Percentiles rank a stretch among this genome's conserved stretches.
These are phyloP conservation scores for Amphicarpaea edgeworthii DNA, from an alignment of 306 rosid genomes.

Conservation along the genomic window DNA sequence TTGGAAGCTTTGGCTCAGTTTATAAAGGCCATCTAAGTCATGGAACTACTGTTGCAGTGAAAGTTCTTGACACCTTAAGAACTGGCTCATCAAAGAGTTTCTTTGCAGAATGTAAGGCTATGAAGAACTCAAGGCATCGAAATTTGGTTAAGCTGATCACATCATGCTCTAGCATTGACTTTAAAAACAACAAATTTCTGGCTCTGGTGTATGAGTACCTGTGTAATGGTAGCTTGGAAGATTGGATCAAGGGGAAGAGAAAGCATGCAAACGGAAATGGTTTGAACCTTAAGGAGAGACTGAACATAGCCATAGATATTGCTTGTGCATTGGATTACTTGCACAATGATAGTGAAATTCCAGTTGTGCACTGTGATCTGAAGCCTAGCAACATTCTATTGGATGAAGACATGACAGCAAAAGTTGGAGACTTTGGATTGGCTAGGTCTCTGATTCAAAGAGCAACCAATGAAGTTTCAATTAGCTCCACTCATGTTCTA, in stretches of 20 bases:
- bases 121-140: conserved; percentile 68
- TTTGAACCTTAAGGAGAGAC: conserved; percentile 65
- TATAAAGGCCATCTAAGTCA: conserved; percentile 63
- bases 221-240: conserved; percentile 74
- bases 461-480: conserved; percentile 44
- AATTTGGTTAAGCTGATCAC: conserved; percentile 78
- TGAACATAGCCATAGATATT: conserved; percentile 68
- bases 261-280: conserved; percentile 54
- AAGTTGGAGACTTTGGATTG: conserved; percentile 83
- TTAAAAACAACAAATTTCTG: conserved; percentile 63
- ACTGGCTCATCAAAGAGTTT: conserved; percentile 70
- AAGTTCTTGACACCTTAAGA: conserved; percentile 63
- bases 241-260: conserved; percentile 69
- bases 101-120: conserved; percentile 76
- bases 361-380: conserved; percentile 80
- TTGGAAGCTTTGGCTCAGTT: conserved; percentile 74
- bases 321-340: conserved; percentile 73
- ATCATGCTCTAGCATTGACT: conserved; percentile 78
- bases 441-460: conserved; percentile 65
- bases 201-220: conserved; percentile 76
- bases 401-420: conserved; percentile 68
- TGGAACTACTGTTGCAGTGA: conserved; percentile 63
- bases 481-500: conserved; percentile 63
- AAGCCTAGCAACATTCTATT: conserved; percentile 82
- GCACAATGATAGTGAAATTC: conserved; percentile 71